Base-by-base conservation (phyloP, 257 asterid species). In the Euphrasia confusa region DNA sequence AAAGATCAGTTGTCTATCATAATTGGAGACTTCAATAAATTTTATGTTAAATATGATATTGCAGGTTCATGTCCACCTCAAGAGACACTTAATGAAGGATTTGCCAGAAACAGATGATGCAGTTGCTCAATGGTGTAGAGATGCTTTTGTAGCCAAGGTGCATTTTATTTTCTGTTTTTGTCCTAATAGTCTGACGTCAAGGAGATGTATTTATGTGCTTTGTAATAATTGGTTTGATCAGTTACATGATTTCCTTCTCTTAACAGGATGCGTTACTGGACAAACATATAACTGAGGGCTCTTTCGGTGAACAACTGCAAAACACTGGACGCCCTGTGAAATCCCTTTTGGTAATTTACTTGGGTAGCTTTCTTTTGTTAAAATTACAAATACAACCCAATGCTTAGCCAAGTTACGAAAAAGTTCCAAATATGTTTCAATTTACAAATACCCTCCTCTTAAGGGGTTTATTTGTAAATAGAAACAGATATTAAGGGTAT, bases 121-220 rank as follows among this genome's bases (percentile, higher is more conserved):
- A 30, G 82, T 92, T 76, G 90, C 96, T 60, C 99, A 89, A 61
- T 89, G 99, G 96, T 92, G 99, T 67, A 81, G 71, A 71, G 99
- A 89, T 71, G 65, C 63, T 60, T 92, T 92, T 59, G 79, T 80
- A 9, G 95, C 77, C 67, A 92, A 92, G 97, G 96, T 88, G 63
- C 68, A 32, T 44, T 42, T 39, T 71, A 10, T 48, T 54, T 61
- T 54, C 47, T 3, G 3, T 21, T 66, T 68, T 11, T 30, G 28
- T 17, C 63, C 18, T 5, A 10, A 12, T 52, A 32, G 7, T 40
- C 10, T 54, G 50, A 56, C 58, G 18, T 44, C 53, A 26, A 10
- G 9, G 28, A 60, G 71, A 57, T 18, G 57, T 47, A 47, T 26
- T 11, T 18, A 17, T 42, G 13, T 54, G 26, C 28, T 50, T 37